Evolutionary conservation across 225 moss, liverwort and hornwort genomes (phyloP).

Genomic region (Ulota crispa): DNA sequence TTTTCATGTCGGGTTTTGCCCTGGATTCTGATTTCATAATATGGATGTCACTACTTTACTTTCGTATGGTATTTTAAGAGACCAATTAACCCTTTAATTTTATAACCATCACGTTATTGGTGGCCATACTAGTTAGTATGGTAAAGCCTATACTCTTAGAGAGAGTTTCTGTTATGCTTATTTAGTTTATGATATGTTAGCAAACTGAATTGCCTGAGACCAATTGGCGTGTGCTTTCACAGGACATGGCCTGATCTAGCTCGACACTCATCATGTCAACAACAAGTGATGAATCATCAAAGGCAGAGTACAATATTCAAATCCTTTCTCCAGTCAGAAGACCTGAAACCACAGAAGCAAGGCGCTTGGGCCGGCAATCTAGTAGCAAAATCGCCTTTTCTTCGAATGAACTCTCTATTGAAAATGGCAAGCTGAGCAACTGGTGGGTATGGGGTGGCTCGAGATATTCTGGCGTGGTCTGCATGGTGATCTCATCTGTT

Average conservation of each 20-base stretch:
- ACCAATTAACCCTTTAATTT: background rate
- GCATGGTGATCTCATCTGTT: constrained; percentile 75
- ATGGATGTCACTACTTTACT: background rate
- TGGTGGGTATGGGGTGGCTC: constrained; percentile 74
- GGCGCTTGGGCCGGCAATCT: constrained; percentile 26
- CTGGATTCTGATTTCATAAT: background rate
- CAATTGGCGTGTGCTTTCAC: background rate
- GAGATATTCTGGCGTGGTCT: constrained; percentile 61
- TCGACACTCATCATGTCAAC: constrained; percentile 31
- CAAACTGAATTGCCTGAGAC: background rate
- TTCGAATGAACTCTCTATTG: constrained; percentile 5
- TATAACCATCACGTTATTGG: background rate
- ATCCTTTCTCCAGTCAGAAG: constrained; percentile 35
- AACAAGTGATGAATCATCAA: constrained; percentile 17
- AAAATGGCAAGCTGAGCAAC: constrained; percentile 21
- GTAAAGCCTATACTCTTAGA: background rate
- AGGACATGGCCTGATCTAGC: constrained; percentile 22
- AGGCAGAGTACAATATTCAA: constrained; percentile 21
- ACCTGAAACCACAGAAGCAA: constrained; percentile 21
- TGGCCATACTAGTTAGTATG: background rate
- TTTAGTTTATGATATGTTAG: background rate
- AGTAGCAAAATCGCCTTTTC: constrained; percentile 15
- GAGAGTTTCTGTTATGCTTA: background rate
- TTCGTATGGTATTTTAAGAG: background rate
- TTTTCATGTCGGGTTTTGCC: background rate